Evolutionary conservation across 2,329 filamentous ascomycete genomes (phyloP).

Genomic region (Cordyceps cicadae): DNA sequence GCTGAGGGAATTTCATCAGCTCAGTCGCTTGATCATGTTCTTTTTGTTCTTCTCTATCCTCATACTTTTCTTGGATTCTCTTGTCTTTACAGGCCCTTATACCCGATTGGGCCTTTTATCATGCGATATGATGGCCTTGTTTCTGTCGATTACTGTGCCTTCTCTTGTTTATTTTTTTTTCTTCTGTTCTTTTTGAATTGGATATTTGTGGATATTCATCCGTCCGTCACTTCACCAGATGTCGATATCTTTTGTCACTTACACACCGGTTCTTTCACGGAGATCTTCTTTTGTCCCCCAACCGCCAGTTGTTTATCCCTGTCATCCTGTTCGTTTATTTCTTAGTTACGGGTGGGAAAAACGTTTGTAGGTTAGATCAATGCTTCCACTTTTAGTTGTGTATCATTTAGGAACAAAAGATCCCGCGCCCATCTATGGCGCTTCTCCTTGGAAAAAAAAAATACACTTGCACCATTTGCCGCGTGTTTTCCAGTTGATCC

Average conservation of each 20-base stretch:
- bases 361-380: neutral
- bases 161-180: neutral
- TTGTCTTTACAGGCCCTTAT: slow-evolving; percentile 1
- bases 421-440: neutral
- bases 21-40: slow-evolving; percentile 10
- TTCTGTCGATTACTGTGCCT: neutral
- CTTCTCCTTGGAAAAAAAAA: neutral
- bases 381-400: neutral
- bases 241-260: neutral
- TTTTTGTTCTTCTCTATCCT: neutral
- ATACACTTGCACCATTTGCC: neutral
- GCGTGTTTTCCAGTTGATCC: neutral
- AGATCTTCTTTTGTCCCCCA: neutral
- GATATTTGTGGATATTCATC: neutral
- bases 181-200: neutral
- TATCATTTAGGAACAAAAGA: neutral
- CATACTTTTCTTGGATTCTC: neutral
- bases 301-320: neutral
- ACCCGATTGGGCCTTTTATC: slow-evolving; percentile 8
- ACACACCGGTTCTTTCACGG: neutral
- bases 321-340: neutral
- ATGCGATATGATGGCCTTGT: slow-evolving; percentile 9
- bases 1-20: slow-evolving; percentile 1
- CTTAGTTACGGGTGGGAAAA: neutral
- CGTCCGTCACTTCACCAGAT: neutral